Base-by-base conservation (phyloP, 2,329 filamentous ascomycete species). In the Xylaria sp. region DNA sequence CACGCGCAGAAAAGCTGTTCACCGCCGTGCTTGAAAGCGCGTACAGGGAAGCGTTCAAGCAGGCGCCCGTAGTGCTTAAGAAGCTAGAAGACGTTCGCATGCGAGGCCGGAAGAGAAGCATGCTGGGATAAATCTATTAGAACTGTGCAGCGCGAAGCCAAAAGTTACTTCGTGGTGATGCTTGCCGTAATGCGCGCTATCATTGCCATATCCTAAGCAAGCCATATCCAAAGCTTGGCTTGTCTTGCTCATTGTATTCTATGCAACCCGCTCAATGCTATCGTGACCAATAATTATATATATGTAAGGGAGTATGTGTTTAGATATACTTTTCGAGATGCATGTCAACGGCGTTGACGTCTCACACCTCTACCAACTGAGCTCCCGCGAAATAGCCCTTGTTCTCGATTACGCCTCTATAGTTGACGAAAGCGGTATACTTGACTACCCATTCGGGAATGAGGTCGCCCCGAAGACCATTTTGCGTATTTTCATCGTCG, bases 381-480 rank as follows among this genome's bases (percentile, higher is more conserved):
- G 94, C 95, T 21, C 90, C 89, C 1, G 95, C 95, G 83, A 98
- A 98, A 81, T 98, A 98, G 7, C 96, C 96, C 84, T 98, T 99
- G 78, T 96, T 97, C 84, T 99, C 96, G 72, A 99, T 95, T 8
- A 99, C 96, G 14, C 96, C 96, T 62, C 96, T 86, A 78, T 98
- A 92, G 79, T 92, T 92, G 48, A 98, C 93, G 67, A 98, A 95
- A 1, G 96, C 96, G 45, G 95, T 98, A 79, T 99, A 99, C 79
- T 98, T 97, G 73, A 95, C 91, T 32, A 98, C 96, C 95, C 96
- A 99, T 78, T 95, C 90, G 32, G 96, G 94, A 67, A 89, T 87
- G 57, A 98, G 86, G 72, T 97, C 90, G 4, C 93, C 94, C 73
- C 87, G 85, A 65, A 97, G 82, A 0, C 92, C 91, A 9, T 83